A percentile compares a stretch with the other conserved stretches of the same genome.
Conservation (phyloP, 2,329 filamentous ascomycete genomes). For the Aspergillus sp. region DNA sequence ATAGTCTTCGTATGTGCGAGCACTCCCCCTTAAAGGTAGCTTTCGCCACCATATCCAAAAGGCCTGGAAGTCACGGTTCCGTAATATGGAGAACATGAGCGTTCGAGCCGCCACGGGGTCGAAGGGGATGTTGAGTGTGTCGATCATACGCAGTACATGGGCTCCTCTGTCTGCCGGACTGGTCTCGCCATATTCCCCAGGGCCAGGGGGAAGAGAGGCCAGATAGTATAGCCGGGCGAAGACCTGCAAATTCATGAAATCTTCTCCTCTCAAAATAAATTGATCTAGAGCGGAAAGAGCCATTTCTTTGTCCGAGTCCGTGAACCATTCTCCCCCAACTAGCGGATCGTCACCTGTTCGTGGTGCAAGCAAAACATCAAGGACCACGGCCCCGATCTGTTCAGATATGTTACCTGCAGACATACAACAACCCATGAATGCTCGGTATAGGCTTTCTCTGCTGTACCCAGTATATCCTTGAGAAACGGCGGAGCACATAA, state of each 20-base stretch:
- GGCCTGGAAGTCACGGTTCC: conserved; percentile 51
- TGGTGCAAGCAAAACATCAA: conserved; percentile 38
- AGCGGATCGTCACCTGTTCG: conserved; percentile 11
- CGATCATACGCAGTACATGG: conserved; percentile 31
- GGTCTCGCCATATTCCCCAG: conserved; percentile 37
- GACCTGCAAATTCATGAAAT: conserved; percentile 48
- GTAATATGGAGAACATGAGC: conserved; percentile 37
- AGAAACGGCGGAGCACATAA: conserved; percentile 39
- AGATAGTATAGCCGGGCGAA: conserved; percentile 46
- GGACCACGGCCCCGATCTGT: conserved; percentile 33
- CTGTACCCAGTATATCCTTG: conserved; percentile 42
- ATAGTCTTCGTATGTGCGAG: conserved; percentile 58
- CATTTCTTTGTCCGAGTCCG: conserved; percentile 31
- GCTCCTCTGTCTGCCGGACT: not conserved
- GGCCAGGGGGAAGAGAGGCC: conserved; percentile 26
- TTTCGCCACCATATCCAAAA: conserved; percentile 64
- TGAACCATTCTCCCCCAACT: conserved; percentile 16
- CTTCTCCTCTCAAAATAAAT: conserved; percentile 42
- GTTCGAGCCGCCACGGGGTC: conserved; percentile 27
- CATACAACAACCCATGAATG: conserved; percentile 36
- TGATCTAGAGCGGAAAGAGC: conserved; percentile 44
- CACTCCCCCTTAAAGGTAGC: conserved; percentile 50
- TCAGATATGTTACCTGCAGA: conserved; percentile 37
- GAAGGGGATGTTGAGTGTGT: conserved; percentile 29
- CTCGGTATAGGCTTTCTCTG: conserved; percentile 31